Conservation (phyloP, 345 rosid species). For the Viola odorata region DNA sequence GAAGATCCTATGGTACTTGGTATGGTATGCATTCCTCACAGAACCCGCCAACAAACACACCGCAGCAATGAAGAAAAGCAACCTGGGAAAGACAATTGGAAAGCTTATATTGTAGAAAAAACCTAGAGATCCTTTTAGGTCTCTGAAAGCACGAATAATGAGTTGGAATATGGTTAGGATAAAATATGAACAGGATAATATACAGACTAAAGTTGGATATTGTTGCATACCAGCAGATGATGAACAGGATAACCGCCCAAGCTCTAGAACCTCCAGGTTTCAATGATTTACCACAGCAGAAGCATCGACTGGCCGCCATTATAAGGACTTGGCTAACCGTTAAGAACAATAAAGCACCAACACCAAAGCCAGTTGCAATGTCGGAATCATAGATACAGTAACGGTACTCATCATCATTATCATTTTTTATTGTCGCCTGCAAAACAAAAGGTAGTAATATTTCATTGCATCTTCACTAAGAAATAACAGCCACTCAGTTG, state of each 20-base stretch:
- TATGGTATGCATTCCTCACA: slow-evolving; percentile 87
- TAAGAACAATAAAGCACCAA: slow-evolving; percentile 77
- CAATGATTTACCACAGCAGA: slow-evolving; percentile 85
- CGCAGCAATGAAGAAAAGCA: slow-evolving; percentile 72
- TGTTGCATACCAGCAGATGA: slow-evolving; percentile 67
- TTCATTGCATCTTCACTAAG: neutral
- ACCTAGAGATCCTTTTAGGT: no score
- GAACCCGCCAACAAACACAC: slow-evolving; percentile 86
- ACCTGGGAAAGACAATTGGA: slow-evolving; percentile 10
- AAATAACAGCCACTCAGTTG: neutral
- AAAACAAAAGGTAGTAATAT: slow-evolving; percentile 8
- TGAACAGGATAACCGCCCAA: slow-evolving; percentile 73
- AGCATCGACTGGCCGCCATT: slow-evolving; percentile 87
- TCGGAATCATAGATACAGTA: slow-evolving; percentile 82
- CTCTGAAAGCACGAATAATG: no score
- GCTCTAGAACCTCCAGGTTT: slow-evolving; percentile 87
- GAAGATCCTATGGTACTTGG: slow-evolving; percentile 72
- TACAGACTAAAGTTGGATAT: neutral
- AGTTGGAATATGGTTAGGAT: no score
- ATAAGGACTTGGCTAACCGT: slow-evolving; percentile 61
- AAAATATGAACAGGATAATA: neutral
- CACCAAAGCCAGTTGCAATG: slow-evolving; percentile 79
- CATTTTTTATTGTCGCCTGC: slow-evolving; percentile 57
- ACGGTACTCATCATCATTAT: slow-evolving; percentile 40
- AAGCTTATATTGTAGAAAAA: neutral